A percentile compares a stretch with the other conserved stretches of the same genome.
Evolutionary conservation across 1,284 basidiomycete genomes (phyloP).

Genomic region (Xerocomus amazonicus): DNA sequence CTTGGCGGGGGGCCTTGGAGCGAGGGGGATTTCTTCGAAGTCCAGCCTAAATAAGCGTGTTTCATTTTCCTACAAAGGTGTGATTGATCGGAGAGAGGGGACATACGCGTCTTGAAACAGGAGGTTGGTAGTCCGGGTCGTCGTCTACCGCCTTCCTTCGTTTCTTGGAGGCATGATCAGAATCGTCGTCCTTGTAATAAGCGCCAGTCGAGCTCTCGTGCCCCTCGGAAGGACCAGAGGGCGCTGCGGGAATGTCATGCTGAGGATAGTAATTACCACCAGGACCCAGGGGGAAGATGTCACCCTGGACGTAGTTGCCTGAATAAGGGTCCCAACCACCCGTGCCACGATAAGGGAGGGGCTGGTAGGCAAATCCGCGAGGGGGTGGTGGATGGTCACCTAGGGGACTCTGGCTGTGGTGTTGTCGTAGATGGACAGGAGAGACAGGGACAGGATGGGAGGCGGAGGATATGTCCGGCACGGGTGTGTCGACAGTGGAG

Average conservation of each 20-base stretch:
- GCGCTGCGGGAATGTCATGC: constrained; percentile 18
- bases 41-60: constrained; percentile 29
- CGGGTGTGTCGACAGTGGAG: constrained; percentile 26
- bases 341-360: constrained; percentile 35
- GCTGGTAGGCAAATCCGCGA: constrained; percentile 35
- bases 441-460: constrained; percentile 19
- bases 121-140: constrained; percentile 50
- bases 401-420: constrained; percentile 30
- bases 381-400: constrained; percentile 32
- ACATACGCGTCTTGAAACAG: constrained; percentile 54
- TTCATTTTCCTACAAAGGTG: not conserved
- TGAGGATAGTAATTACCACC: constrained; percentile 39
- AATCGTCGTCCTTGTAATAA: constrained; percentile 39
- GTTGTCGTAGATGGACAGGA: constrained; percentile 21
- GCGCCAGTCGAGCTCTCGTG: constrained; percentile 25
- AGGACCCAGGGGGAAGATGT: constrained; percentile 37
- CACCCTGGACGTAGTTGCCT: constrained; percentile 38
- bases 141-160: constrained; percentile 49
- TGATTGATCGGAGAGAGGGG: constrained; percentile 1
- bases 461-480: constrained; percentile 28
- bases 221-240: constrained; percentile 31
- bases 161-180: constrained; percentile 46
- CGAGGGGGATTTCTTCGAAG: constrained; percentile 43
- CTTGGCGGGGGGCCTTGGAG: constrained; percentile 37
- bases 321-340: constrained; percentile 40